Evolutionary conservation across 2,329 filamentous ascomycete genomes (phyloP).

Genomic region (Sporothrix variecibatus): DNA sequence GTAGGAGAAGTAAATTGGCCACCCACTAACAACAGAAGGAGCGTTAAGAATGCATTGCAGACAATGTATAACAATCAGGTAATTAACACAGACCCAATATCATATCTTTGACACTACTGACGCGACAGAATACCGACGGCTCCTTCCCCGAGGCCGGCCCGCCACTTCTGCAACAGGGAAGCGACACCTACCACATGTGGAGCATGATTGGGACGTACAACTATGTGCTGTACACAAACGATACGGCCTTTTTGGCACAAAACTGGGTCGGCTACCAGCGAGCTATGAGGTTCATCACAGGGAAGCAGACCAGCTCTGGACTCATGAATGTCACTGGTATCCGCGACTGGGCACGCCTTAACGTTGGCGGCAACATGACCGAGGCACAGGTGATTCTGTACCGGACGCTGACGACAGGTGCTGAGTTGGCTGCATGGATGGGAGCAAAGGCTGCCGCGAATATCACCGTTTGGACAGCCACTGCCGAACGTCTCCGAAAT

Average conservation of each 20-base stretch:
- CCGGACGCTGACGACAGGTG: slow-evolving; percentile 55
- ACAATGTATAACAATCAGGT: slow-evolving; percentile 43
- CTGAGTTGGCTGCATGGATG: slow-evolving; percentile 51
- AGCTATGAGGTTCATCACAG: slow-evolving; percentile 37
- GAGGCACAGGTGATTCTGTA: slow-evolving; percentile 57
- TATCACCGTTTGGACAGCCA: slow-evolving; percentile 43
- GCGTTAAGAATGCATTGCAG: slow-evolving; percentile 50
- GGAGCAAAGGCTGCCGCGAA: slow-evolving; percentile 42
- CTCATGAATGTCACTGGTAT: slow-evolving; percentile 53
- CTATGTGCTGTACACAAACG: slow-evolving; percentile 56
- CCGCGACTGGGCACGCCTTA: slow-evolving; percentile 54
- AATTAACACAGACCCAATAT: no score
- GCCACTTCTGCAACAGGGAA: slow-evolving; percentile 43
- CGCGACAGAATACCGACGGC: slow-evolving; percentile 41
- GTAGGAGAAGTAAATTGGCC: background rate
- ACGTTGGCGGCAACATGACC: slow-evolving; percentile 51
- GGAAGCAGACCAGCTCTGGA: slow-evolving; percentile 37
- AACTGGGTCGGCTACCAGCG: slow-evolving; percentile 40
- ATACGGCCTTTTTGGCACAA: slow-evolving; percentile 41
- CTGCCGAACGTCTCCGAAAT: slow-evolving; percentile 45
- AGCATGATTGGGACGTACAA: slow-evolving; percentile 58
- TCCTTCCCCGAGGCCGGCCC: slow-evolving; percentile 53
- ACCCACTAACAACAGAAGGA: slow-evolving; percentile 3
- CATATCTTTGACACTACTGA: background rate
- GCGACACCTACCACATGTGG: slow-evolving; percentile 41